Conservation (phyloP, 2,329 filamentous ascomycete genomes). For the Incumbomyces delicatus region DNA sequence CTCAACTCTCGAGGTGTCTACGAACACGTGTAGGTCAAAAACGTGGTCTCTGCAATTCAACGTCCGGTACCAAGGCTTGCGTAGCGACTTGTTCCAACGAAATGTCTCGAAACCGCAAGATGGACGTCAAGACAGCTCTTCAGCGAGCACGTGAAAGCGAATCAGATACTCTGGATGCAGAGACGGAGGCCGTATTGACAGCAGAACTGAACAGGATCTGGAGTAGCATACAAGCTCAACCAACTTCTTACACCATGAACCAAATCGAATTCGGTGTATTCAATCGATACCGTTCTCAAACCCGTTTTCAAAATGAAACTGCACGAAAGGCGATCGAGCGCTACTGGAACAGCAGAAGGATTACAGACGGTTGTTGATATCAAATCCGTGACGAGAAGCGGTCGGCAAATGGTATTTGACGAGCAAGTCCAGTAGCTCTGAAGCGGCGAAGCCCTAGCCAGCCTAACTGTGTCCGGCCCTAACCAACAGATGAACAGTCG, state of each 20-base stretch:
- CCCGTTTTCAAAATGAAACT: conserved; percentile 18
- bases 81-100: too few species aligned
- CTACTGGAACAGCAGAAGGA: conserved; percentile 16
- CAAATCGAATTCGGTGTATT: conserved; percentile 74
- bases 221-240: conserved; percentile 54
- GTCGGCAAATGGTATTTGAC: too few species aligned
- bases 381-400: not conserved
- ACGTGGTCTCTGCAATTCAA: too few species aligned
- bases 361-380: conserved; percentile 3
- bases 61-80: too few species aligned
- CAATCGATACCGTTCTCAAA: conserved; percentile 39
- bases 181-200: conserved; percentile 57
- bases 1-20: too few species aligned
- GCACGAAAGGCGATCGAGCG: conserved; percentile 17
- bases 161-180: conserved; percentile 53
- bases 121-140: conserved; percentile 56
- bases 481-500: too few species aligned
- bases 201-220: conserved; percentile 55
- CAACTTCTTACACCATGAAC: conserved; percentile 61
- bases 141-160: conserved; percentile 66
- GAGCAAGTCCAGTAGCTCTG: too few species aligned
- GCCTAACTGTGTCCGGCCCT: not conserved
- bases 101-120: conserved; percentile 10
- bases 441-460: not conserved
- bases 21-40: too few species aligned